Base-by-base conservation (phyloP, 1,284 basidiomycete genomes). In the Irpex lacteus region DNA sequence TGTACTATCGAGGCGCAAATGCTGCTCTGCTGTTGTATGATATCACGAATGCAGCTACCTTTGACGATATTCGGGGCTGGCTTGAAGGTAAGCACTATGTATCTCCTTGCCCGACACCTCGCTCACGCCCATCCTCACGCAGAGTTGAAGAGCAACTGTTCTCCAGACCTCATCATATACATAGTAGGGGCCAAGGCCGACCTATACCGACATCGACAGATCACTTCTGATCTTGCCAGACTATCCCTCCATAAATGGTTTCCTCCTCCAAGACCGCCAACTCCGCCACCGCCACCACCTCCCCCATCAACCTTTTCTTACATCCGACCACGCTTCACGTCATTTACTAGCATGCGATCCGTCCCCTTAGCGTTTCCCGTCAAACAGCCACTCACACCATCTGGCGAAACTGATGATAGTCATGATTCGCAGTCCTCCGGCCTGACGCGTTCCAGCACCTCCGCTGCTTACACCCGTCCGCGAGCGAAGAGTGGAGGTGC, bases 1-100 rank as follows among this genome's bases (percentile, higher is more conserved):
- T 99, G 93, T 99, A 99, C 83, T 98, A 98, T 84, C 90, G 98
- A 75, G 97, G 96, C 73, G 95, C 96, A 67, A 95, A 97, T 73
- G 97, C 97, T 63, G 97, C 98, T 32, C 88, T 99, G 61, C 85
- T 98, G 67, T 88, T 98, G 70, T 99, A 99, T 80, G 97, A 99
- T 82, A 96, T 99, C 71, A 99, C 98, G 71, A 94, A 94, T 78
- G 83, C 86, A 69, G 82, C 90, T 64, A 94, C 92, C 58, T 97
- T 98, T 80, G 86, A 94, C 66, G 96, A 98, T 76, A 88, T 98
- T 67, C 86, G 91, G 67, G 91, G 92, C 60, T 98, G 97, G 96
- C 84, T 98, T 63, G 92, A 96, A 80, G 95, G 93, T 89, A 66
- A 57, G 76, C 57, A 60, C 55, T 70, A 67, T 60, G 66, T 68